Evolutionary conservation across 108 stramenopile species (phyloP), one percentile per base, ranked within the genome.

Genomic region (Nannochloropsis gaditana): DNA sequence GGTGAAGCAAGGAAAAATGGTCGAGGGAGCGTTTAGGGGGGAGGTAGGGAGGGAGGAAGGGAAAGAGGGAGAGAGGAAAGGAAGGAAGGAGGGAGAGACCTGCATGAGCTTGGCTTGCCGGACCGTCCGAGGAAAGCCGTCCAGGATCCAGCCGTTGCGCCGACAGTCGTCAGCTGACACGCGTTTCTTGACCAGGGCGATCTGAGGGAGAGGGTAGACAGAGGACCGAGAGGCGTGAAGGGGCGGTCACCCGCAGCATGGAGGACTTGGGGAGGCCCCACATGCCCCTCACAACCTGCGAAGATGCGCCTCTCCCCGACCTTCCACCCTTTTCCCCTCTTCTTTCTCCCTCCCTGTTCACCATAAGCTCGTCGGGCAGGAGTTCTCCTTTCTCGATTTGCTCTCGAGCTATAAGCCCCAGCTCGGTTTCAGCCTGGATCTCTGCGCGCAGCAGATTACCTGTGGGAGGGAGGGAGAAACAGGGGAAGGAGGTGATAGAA

Each of bases 261-360:
- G 31, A 31, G 31, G 0, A 31, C 31, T 31, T 31, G 31, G 31
- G 31, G 31, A 31, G 1, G 31, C 31, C 31, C 31, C 31, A 31
- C 31, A 31, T 31, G 31, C 31, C 31, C 31, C 31, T 31, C 31
- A 31, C 31, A 31, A 31, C 31, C 31, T 31, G 0, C 31, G 31
- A 31, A 31, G 31, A 31, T 31, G 31, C 31, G 31, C 31, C 31
- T 31, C 31, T 31, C 31, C 31, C 31, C 31, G 31, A 31, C 31
- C 31, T 31, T 31, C 59, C 59, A 73, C 6, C 59, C 59, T 73
- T 73, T 4, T n/a, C 2, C 2, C n/a, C 59, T n/a, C 59, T 73
- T 73, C 59, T n/a, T 73, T 31, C 19, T 43, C 84, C 94, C 79
- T 96, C 94, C 19, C 95, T 96, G 85, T 92, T 93, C 47, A 93